Percentiles rank a stretch among this genome's conserved stretches.
phyloP scores from a whole-genome alignment of 345 rosid genomes.

The Eucalyptus viminalis region DNA sequence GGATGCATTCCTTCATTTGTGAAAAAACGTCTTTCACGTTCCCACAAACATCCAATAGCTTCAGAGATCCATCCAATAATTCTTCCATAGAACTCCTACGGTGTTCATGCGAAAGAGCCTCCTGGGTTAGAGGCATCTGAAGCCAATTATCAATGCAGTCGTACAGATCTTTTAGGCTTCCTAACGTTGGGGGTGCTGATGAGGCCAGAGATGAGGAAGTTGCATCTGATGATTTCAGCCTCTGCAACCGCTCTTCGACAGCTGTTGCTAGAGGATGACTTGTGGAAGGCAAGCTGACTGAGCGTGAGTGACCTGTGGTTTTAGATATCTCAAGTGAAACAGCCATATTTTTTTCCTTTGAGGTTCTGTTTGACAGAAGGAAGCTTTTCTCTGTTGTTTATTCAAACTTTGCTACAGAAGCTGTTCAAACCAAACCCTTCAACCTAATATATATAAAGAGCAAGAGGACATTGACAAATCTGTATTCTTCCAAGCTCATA shows the following conservation, averaged over 20 bases:
- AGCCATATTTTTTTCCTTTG: neutral
- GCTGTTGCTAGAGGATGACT: neutral
- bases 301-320: constrained; percentile 4
- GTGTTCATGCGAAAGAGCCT: neutral
- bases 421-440: neutral
- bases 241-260: neutral
- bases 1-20: neutral
- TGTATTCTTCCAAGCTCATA: neutral
- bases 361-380: neutral
- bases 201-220: neutral
- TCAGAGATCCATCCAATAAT: constrained; percentile 4
- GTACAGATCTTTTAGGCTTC: neutral
- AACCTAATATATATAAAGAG: neutral
- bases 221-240: neutral
- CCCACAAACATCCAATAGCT: neutral
- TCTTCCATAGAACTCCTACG: neutral
- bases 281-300: constrained; percentile 17
- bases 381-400: neutral
- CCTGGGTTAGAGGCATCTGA: neutral
- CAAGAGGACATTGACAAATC: neutral
- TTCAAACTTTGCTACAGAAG: neutral
- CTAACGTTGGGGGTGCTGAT: neutral
- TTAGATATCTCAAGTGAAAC: neutral
- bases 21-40: neutral
- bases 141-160: constrained; percentile 1